Evolutionary conservation across 176 grass and related monocot genomes (phyloP).

Genomic region (Pharus latifolius): DNA sequence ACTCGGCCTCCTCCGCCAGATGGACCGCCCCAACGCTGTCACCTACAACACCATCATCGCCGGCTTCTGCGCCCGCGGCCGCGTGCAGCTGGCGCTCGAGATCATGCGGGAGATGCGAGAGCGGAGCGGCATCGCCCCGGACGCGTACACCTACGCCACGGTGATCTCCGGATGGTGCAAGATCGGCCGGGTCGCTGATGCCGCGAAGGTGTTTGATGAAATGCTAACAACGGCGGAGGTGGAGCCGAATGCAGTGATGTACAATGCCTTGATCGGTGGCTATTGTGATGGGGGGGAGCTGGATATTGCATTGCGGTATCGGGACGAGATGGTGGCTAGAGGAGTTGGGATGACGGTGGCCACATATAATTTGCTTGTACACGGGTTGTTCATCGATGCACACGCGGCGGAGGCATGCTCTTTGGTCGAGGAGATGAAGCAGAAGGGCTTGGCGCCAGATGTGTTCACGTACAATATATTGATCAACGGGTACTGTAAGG

Average conservation of each 20-base stretch:
- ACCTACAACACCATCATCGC: slow-evolving; percentile 17
- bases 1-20: no score
- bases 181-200: slow-evolving; percentile 1
- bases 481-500: slow-evolving; percentile 24
- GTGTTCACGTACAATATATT: slow-evolving; percentile 13
- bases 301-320: not conserved
- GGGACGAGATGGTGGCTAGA: slow-evolving; percentile 19
- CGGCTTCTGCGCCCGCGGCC: not conserved
- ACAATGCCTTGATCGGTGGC: slow-evolving; percentile 1
- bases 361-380: slow-evolving; percentile 2
- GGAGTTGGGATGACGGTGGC: not conserved
- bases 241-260: not conserved
- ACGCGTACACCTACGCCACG: slow-evolving; percentile 3
- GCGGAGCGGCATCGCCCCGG: not conserved
- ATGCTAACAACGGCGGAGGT: not conserved
- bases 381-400: slow-evolving; percentile 20
- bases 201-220: slow-evolving; percentile 20
- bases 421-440: slow-evolving; percentile 8
- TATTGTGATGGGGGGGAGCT: slow-evolving; percentile 5
- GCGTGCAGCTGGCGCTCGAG: not conserved
- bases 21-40: not conserved
- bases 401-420: not conserved
- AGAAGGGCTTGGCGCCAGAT: not conserved
- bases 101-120: not conserved
- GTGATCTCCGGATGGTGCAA: slow-evolving; percentile 5